Conservation (phyloP, 2,329 filamentous ascomycete species). For the Phialemoniopsis sp. region DNA sequence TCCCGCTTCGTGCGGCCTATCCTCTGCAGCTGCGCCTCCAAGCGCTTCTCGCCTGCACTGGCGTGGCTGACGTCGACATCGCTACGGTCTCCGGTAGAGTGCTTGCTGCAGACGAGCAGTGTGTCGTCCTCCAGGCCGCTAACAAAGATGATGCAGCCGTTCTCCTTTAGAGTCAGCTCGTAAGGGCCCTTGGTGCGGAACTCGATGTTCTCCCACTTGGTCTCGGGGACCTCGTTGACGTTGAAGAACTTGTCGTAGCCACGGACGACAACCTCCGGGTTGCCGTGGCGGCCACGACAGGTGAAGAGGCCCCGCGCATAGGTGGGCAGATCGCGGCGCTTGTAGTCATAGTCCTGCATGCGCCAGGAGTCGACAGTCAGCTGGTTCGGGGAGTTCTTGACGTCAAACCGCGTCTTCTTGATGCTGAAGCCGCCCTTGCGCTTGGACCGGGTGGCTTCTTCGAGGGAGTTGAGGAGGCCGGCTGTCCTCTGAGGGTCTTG, state of each 20-base stretch:
- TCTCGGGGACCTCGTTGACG: conserved; percentile 73
- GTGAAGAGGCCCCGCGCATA: conserved; percentile 95
- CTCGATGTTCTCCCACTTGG: conserved; percentile 78
- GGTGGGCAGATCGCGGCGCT: conserved; percentile 77
- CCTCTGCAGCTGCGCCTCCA: conserved; percentile 72
- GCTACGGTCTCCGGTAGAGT: conserved; percentile 80
- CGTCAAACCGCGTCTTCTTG: conserved; percentile 74
- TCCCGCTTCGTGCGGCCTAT: conserved; percentile 77
- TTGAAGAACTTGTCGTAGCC: conserved; percentile 99
- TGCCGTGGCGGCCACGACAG: conserved; percentile 53
- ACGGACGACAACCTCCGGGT: conserved; percentile 75
- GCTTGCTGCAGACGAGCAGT: conserved; percentile 96
- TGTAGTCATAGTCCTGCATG: conserved; percentile 95
- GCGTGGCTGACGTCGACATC: conserved; percentile 78
- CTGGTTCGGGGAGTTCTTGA: conserved; percentile 57
- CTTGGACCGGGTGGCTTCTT: conserved; percentile 50
- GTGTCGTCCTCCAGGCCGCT: conserved; percentile 85
- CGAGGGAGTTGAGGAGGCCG: conserved; percentile 61
- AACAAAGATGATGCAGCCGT: conserved; percentile 99
- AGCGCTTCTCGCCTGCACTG: conserved; percentile 73
- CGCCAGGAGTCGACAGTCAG: conserved; percentile 85
- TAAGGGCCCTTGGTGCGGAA: conserved; percentile 79
- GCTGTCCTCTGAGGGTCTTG: conserved; percentile 69
- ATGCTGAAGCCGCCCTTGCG: conserved; percentile 62
- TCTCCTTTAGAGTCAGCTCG: conserved; percentile 95